A percentile compares a stretch with the other conserved stretches of the same genome.
These are phyloP conservation scores for Gentiana macrophylla DNA, from an alignment of 257 asterid genomes.

Conservation along the genomic window DNA sequence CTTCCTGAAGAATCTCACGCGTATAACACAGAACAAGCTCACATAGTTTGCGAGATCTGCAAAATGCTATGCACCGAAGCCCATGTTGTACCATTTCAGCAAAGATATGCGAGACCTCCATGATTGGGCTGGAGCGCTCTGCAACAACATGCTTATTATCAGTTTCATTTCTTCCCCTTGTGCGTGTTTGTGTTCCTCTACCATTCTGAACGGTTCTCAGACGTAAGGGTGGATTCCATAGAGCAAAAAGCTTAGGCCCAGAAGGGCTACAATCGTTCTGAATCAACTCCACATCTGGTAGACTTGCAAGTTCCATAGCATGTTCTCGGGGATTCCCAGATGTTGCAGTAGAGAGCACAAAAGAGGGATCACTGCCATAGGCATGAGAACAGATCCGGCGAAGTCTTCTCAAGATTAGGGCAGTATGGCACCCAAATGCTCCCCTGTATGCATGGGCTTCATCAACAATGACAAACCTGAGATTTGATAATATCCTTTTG, in stretches of 20 bases:
- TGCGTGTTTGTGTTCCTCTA: slow-evolving; percentile 18
- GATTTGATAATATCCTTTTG: slow-evolving; percentile 70
- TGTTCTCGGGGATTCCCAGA: slow-evolving; percentile 93
- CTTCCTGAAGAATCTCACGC: slow-evolving; percentile 76
- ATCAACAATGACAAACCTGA: slow-evolving; percentile 75
- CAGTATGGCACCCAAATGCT: slow-evolving; percentile 84
- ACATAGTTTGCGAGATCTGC: slow-evolving; percentile 94
- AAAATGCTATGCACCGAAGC: slow-evolving; percentile 86
- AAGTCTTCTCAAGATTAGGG: slow-evolving; percentile 87
- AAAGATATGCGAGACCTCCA: slow-evolving; percentile 76
- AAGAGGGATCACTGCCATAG: slow-evolving; percentile 86
- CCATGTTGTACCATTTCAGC: slow-evolving; percentile 98
- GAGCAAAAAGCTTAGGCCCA: slow-evolving; percentile 64
- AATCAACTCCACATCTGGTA: slow-evolving; percentile 56
- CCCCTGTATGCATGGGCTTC: slow-evolving; percentile 97
- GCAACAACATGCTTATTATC: slow-evolving; percentile 37
- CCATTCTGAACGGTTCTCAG: slow-evolving; percentile 56
- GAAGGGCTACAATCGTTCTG: slow-evolving; percentile 97
- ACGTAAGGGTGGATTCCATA: slow-evolving; percentile 91
- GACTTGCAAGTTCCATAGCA: slow-evolving; percentile 75
- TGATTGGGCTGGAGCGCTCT: slow-evolving; percentile 81
- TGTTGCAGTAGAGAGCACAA: slow-evolving; percentile 87
- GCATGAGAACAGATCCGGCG: slow-evolving; percentile 90
- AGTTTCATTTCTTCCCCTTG: slow-evolving; percentile 28
- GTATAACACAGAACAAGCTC: slow-evolving; percentile 91